A percentile compares a stretch with the other conserved stretches of the same genome.
phyloP scores from a whole-genome alignment of 2,329 filamentous ascomycete species.

The Ciborinia camelliae region DNA sequence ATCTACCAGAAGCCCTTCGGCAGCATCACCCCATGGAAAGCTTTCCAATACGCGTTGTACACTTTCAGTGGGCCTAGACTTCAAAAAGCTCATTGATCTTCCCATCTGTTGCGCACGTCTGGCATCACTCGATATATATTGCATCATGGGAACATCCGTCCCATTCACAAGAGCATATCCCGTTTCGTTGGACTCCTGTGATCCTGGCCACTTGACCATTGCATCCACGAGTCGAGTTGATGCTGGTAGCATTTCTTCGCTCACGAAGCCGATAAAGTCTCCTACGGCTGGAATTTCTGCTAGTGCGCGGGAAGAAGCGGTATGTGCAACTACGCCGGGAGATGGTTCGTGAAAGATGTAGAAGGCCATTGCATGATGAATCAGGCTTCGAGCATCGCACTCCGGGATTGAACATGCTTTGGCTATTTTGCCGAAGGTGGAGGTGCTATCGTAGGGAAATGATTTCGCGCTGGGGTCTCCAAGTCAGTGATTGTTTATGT shows the following conservation, averaged over 20 bases:
- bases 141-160: not conserved
- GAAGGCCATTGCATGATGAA: slow-evolving; percentile 54
- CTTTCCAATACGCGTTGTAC: not conserved
- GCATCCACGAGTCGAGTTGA: slow-evolving; percentile 17
- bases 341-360: slow-evolving; percentile 38
- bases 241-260: slow-evolving; percentile 17
- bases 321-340: slow-evolving; percentile 20
- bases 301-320: slow-evolving; percentile 7
- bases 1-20: not conserved
- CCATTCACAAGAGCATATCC: slow-evolving; percentile 5
- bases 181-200: slow-evolving; percentile 18
- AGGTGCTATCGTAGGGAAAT: not conserved
- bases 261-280: slow-evolving; percentile 1
- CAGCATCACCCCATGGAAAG: not conserved
- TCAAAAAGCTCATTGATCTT: slow-evolving; percentile 12
- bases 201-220: slow-evolving; percentile 21
- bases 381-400: slow-evolving; percentile 33
- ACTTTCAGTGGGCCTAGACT: not conserved
- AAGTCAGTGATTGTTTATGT: not conserved
- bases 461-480: not conserved
- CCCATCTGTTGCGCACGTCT: slow-evolving; percentile 2
- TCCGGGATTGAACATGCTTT: not conserved
- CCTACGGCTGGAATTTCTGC: slow-evolving; percentile 7
- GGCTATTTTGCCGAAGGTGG: not conserved
- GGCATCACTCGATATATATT: not conserved